Conservation (phyloP, 805 yeast genomes). For the Wickerhamiella shivajii region DNA sequence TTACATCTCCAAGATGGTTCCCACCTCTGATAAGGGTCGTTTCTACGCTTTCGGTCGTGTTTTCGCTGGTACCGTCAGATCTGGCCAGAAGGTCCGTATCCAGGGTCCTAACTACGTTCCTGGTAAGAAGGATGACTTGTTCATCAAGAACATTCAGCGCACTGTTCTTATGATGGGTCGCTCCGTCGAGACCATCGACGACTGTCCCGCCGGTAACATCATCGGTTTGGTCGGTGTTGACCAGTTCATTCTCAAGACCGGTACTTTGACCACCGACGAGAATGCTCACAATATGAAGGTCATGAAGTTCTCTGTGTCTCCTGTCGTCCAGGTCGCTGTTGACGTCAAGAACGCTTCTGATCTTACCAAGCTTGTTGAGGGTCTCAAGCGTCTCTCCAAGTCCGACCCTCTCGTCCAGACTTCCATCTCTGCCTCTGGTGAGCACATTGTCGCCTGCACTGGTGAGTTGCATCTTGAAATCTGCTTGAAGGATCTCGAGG, state of each 20-base stretch:
- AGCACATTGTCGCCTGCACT: slow-evolving; percentile 98
- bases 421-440: slow-evolving; percentile 86
- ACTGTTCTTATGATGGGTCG: slow-evolving; percentile 99
- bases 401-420: slow-evolving; percentile 97
- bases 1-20: slow-evolving; percentile 99
- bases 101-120: slow-evolving; percentile 99
- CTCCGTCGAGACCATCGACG: slow-evolving; percentile 93
- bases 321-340: slow-evolving; percentile 99
- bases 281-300: slow-evolving; percentile 98
- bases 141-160: slow-evolving; percentile 96
- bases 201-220: slow-evolving; percentile 99
- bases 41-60: slow-evolving; percentile 99
- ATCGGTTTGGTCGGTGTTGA: slow-evolving; percentile 99
- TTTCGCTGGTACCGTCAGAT: slow-evolving; percentile 97
- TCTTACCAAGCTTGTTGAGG: slow-evolving; percentile 98
- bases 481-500: slow-evolving; percentile 88
- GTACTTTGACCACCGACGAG: slow-evolving; percentile 96
- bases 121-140: slow-evolving; percentile 95
- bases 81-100: slow-evolving; percentile 98
- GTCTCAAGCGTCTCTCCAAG: slow-evolving; percentile 98
- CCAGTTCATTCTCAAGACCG: slow-evolving; percentile 98
- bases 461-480: slow-evolving; percentile 99
- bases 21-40: slow-evolving; percentile 99
- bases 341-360: slow-evolving; percentile 99
- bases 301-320: slow-evolving; percentile 99